Evolutionary conservation across 2,329 filamentous ascomycete genomes (phyloP).

Genomic region (Lasiodiplodia sp.): DNA sequence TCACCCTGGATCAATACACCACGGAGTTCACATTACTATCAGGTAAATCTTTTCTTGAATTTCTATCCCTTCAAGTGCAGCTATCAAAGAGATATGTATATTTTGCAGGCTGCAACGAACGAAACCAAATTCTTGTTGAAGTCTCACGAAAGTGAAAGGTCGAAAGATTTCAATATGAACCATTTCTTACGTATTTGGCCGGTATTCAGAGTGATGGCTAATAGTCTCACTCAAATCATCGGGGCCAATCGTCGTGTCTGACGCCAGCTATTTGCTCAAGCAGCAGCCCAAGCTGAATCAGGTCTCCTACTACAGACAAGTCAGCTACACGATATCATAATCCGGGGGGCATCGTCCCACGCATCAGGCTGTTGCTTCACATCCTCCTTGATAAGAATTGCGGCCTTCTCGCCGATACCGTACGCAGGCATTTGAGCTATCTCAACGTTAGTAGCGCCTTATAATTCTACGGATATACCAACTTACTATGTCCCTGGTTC

Average conservation of each 20-base stretch:
- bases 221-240: too few species aligned
- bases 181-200: background rate
- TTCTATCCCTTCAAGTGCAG: background rate
- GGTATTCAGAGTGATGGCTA: background rate
- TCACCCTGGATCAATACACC: background rate
- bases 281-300: slow-evolving; percentile 2
- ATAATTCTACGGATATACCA: background rate
- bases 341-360: background rate
- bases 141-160: background rate
- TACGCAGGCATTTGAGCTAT: slow-evolving; percentile 46
- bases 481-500: slow-evolving; percentile 40
- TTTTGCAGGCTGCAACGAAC: background rate
- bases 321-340: background rate
- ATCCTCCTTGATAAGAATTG: slow-evolving; percentile 43
- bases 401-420: slow-evolving; percentile 43
- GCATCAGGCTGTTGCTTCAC: background rate
- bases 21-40: background rate
- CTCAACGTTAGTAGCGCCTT: background rate
- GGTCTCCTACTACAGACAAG: background rate
- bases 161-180: background rate
- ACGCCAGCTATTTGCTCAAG: background rate
- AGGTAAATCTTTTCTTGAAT: background rate
- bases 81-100: background rate
- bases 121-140: background rate
- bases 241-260: background rate